Evolutionary conservation across 2,329 filamentous ascomycete genomes (phyloP), one percentile per base, ranked within the genome.

Genomic region (Dactylellina parvicollis): DNA sequence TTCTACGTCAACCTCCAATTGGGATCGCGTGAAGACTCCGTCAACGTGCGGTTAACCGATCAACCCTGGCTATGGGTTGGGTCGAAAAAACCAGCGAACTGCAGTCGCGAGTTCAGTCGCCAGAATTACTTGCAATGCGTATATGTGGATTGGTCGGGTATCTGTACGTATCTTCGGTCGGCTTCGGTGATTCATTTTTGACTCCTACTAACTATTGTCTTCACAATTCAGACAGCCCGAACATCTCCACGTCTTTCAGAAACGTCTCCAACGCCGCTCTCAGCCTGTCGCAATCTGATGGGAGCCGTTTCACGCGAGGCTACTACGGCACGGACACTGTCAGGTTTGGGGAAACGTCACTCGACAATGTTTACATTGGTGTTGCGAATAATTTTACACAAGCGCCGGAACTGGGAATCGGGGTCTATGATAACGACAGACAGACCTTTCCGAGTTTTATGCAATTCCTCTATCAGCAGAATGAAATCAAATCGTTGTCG

Each of bases 11-110:
- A 56, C 40, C 47, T 70, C 40, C 28, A 70, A 20, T 8, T 70
- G 5, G 65, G 65, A 44, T 70, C 65, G n/a, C 28, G 49, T 38
- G 36, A 62, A 20, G 56, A 70, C 24, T 50, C 49, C 7, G 55
- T 70, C 16, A 70, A 62, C 18, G 46, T 70, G 10, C 47, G 65
- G 40, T 57, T 70, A 49, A 64, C 66, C 20, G 66, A 62, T 30
- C 50, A 62, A n/a, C 66, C 66, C 12, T 71, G 66, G 66, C 46
- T 64, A 7, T 71, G 66, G 66, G 66, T 64, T 28, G 66, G 66
- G 2, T 28, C 57, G 8, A 30, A 26, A 20, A 59, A 64, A 14
- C 66, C 66, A 10, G 7, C 38, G n/a, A 57, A 71, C 20, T 71
- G 66, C 24, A 64, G 56, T 62, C 36, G 54, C 7, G 36, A 38